Base-by-base conservation (phyloP, 1,284 basidiomycete species). In the Rhodotorula mucilaginosa region DNA sequence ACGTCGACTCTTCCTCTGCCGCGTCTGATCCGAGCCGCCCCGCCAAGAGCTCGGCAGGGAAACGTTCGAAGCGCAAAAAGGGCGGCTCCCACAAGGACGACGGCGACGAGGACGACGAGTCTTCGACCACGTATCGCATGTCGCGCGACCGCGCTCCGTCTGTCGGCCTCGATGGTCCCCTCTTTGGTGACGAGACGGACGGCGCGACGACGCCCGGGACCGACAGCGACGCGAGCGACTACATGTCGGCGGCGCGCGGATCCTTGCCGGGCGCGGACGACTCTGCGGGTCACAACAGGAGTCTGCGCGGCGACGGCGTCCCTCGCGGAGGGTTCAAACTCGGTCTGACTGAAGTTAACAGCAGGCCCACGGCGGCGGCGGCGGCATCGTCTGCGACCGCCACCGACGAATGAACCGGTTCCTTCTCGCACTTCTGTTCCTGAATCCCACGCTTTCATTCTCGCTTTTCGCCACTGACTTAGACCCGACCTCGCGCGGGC, bases 131-230 rank as follows among this genome's bases (percentile, higher is more conserved):
- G 34, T 51, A 34, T 15, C 46, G 47, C 26, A 72, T 72, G 63
- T 51, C 51, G 29, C 65, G 72, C 34, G 60, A 67, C 58, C 65
- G 72, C 7, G 72, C 72, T 2, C 62, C 63, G 5, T 68, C 65
- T 1, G 52, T 73, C 21, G 72, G 72, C n/a, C 61, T 67, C 39
- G 72, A 73, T 39, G 72, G 72, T 29, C 72, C 72, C 29, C 52
- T 73, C 12, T 68, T 73, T 21, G 64, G 61, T 34, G 71, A 63
- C 58, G 70, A 71, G 51, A 68, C 70, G 49, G 70, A 71, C 63
- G 62, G 59, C 48, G 48, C 48, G 31, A 51, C 49, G 29, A 72
- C 70, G 51, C 70, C 70, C 1, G 67, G 62, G 15, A 49, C 46
- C 19, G 56, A 61, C 44, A 64, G 60, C 60, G 66, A 67, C n/a